Percentiles rank a stretch among this genome's conserved stretches.
These are phyloP conservation scores for Rubia yunnanensis DNA, from an alignment of 257 asterid species.

Conservation along the genomic window DNA sequence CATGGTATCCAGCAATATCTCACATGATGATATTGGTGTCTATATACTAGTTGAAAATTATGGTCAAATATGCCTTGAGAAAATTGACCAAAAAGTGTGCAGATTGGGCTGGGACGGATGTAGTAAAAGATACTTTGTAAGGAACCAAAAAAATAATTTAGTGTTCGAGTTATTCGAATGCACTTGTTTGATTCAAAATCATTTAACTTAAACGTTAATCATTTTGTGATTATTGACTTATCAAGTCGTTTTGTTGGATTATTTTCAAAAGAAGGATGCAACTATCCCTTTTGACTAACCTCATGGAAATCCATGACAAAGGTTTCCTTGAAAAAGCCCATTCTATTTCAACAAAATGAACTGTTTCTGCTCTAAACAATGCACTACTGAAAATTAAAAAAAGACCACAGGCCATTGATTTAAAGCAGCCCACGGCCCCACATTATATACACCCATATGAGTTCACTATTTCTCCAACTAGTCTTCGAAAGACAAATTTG, in stretches of 20 bases:
- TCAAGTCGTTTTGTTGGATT: neutral
- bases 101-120: no score
- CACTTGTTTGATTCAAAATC: neutral
- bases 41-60: no score
- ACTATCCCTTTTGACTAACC: conserved; percentile 1
- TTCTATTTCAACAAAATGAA: conserved; percentile 6
- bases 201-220: neutral
- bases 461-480: neutral
- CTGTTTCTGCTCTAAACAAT: neutral
- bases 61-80: no score
- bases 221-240: no score
- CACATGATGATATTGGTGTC: no score
- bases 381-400: neutral
- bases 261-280: neutral
- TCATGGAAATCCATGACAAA: neutral
- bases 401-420: neutral
- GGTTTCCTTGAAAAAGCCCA: conserved; percentile 10
- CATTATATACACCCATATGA: conserved; percentile 5
- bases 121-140: no score
- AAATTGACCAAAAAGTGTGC: no score
- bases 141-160: no score
- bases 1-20: no score
- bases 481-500: conserved; percentile 11
- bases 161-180: no score
- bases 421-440: neutral